Base-by-base conservation (phyloP, 2,329 filamentous ascomycete species). In the Trematosphaeria pertusa region DNA sequence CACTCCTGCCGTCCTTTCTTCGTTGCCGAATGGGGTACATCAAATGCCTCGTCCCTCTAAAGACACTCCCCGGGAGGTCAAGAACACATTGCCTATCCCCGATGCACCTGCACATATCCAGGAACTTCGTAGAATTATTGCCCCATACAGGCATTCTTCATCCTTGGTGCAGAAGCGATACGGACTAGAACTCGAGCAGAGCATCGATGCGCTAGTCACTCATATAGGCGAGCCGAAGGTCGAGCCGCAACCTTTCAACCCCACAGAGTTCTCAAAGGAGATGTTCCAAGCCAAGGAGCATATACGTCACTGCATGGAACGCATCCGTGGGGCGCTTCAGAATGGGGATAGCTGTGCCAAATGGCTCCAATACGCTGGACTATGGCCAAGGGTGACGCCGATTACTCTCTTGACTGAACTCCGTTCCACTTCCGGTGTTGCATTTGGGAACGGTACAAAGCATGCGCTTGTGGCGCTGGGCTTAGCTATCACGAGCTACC, bases 391-490 rank as follows among this genome's bases (percentile, higher is more conserved):
- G 1, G 49, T 78, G 2, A 79, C 76, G 0, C 67, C 65, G 0
- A 43, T 74, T 0, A 66, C 76, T 0, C 48, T 84, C 0, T 72
- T 85, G 0, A 73, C 78, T 33, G 76, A 79, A 26, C 61, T 85
- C 0, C 70, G 77, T 5, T 73, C 72, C 0, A 71, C 58, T 0
- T 64, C 65, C 0, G 49, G 49, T 1, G 20, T 34, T 0, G 9
- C 8, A 0, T 75, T 79, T 10, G 71, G 74, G 0, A 9, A 34
- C 0, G 61, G 62, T 0, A 71, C 77, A 60, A 75, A 74, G 22
- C 56, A 75, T 9, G 58, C 46, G 0, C 46, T 85, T 1, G 59
- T 83, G 0, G 28, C 59, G 0, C 77, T 78, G 12, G 82, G 75
- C 0, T 4, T 79, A 0, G 58, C 70, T 0, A 58, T 83, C 5